Base-by-base conservation (phyloP, 2,329 filamentous ascomycete species). In the Aciculosporium take region DNA sequence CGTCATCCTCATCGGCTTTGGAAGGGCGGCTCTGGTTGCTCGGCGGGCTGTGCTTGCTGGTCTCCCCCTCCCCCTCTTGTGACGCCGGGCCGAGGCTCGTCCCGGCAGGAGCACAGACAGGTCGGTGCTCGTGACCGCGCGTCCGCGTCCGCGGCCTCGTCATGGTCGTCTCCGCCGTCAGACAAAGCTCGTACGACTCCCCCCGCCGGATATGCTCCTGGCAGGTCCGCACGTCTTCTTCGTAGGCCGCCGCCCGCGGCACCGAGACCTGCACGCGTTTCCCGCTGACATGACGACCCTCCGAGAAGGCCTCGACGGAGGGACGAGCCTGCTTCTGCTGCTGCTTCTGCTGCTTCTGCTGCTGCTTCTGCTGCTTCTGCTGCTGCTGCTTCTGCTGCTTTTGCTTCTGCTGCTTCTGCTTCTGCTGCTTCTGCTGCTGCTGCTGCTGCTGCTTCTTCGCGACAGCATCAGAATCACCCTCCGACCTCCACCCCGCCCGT, bases 141-240 rank as follows among this genome's bases (percentile, higher is more conserved):
- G n/a, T n/a, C n/a, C n/a, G n/a, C n/a, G n/a, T n/a, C n/a, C 49
- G 46, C 0, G 63, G 59, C 2, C 63, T 63, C 17, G 56, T 69
- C 49, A 91, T 73, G 28, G 67, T 70, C 9, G 83, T 86, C 56
- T 85, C 79, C 37, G 78, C 79, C 0, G 85, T 93, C 7, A 93
- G 71, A 50, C 85, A 93, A 6, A 94, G 70, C 56, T 94, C 86
- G 57, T 94, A 94, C 0, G 84, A 87, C 47, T 88, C 78, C 12
- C 86, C 86, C 0, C 80, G 77, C 3, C 77, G 72, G 47, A 94
- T 82, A 46, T 74, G 71, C 4, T 75, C 69, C 53, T 89, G 81
- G 53, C 84, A 91, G 29, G 64, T 58, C 18, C 66, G 61, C n/a
- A 91, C 79, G 50, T 81, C 76, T 3, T 64, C 59, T 50, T 79